Evolutionary conservation across 2,329 filamentous ascomycete species (phyloP).

Genomic region (Nothophaeocryptopus gaeumannii): DNA sequence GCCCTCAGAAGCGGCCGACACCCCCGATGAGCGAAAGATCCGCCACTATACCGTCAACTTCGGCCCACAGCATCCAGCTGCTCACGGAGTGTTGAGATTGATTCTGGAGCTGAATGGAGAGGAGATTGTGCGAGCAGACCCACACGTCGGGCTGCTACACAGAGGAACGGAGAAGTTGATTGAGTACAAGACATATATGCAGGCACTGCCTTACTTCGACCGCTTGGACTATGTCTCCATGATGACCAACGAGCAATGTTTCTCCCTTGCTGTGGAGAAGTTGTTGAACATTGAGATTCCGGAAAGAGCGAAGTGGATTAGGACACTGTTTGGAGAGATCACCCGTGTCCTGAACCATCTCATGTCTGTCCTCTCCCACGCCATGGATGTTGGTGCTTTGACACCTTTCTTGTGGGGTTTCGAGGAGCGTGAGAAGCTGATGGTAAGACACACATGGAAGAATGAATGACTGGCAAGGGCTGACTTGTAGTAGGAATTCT

Average conservation of each 20-base stretch:
- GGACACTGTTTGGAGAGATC: slow-evolving; percentile 92
- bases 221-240: slow-evolving; percentile 98
- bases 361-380: slow-evolving; percentile 95
- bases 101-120: slow-evolving; percentile 98
- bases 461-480: neutral
- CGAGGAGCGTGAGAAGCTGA: slow-evolving; percentile 98
- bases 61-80: slow-evolving; percentile 95
- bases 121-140: slow-evolving; percentile 93
- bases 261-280: slow-evolving; percentile 93
- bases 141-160: slow-evolving; percentile 93
- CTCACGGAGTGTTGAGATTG: slow-evolving; percentile 94
- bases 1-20: slow-evolving; percentile 45
- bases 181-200: slow-evolving; percentile 99
- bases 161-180: slow-evolving; percentile 99
- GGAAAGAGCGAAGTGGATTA: slow-evolving; percentile 92
- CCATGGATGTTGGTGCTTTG: slow-evolving; percentile 97
- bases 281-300: slow-evolving; percentile 95
- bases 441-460: slow-evolving; percentile 61
- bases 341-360: slow-evolving; percentile 93
- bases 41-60: slow-evolving; percentile 99
- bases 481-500: slow-evolving; percentile 74
- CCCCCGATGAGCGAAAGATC: slow-evolving; percentile 72
- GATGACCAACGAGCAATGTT: slow-evolving; percentile 99
- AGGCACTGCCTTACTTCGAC: slow-evolving; percentile 98
- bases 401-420: slow-evolving; percentile 99